Conservation (phyloP, 768 basidiomycete genomes). For the Amanita inopinata region DNA sequence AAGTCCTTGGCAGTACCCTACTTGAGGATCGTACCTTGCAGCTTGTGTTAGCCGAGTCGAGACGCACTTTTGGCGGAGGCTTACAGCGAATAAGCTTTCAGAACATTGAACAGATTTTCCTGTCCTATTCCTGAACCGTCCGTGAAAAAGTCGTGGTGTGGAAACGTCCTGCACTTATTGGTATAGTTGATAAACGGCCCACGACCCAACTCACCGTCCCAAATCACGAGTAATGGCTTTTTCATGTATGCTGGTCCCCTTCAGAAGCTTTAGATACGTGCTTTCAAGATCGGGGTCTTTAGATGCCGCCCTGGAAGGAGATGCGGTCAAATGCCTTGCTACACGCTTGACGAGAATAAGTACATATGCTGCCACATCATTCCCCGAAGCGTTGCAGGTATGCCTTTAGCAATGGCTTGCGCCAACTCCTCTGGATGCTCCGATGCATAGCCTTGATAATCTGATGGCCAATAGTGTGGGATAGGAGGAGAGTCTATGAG, state of each 20-base stretch:
- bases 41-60: slow-evolving; percentile 6
- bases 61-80: slow-evolving; percentile 18
- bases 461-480: slow-evolving; percentile 24
- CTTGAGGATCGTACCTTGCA: slow-evolving; percentile 75
- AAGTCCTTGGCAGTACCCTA: slow-evolving; percentile 96
- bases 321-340: slow-evolving; percentile 7
- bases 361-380: slow-evolving; percentile 98
- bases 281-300: slow-evolving; percentile 84
- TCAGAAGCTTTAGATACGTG: slow-evolving; percentile 73
- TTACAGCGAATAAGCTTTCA: slow-evolving; percentile 94
- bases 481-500: background rate
- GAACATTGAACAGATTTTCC: slow-evolving; percentile 94
- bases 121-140: slow-evolving; percentile 93
- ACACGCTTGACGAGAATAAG: slow-evolving; percentile 5
- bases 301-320: slow-evolving; percentile 71
- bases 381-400: slow-evolving; percentile 79
- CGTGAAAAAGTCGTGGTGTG: slow-evolving; percentile 92
- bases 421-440: slow-evolving; percentile 72
- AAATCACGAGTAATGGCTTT: slow-evolving; percentile 92
- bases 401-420: slow-evolving; percentile 84
- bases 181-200: slow-evolving; percentile 6
- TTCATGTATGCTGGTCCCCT: slow-evolving; percentile 80
- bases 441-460: slow-evolving; percentile 84
- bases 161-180: slow-evolving; percentile 65
- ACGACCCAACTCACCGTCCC: slow-evolving; percentile 51